Conservation (phyloP, 768 basidiomycete genomes). For the Tricholoma saponaceum region DNA sequence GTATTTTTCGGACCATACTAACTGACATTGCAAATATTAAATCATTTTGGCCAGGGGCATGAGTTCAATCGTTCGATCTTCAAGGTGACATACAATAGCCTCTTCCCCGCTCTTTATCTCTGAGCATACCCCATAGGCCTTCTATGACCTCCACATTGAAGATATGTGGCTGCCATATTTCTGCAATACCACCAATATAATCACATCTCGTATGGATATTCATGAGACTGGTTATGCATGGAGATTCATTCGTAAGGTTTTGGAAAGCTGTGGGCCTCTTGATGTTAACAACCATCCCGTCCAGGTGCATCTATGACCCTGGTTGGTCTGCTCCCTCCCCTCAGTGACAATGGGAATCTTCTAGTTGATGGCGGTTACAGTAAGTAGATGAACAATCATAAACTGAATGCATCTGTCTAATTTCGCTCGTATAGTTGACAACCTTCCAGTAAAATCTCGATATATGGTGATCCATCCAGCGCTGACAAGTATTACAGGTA, state of each 20-base stretch:
- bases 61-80: slow-evolving; percentile 95
- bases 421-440: slow-evolving; percentile 60
- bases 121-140: slow-evolving; percentile 45
- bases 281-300: slow-evolving; percentile 3
- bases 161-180: slow-evolving; percentile 99
- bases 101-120: neutral
- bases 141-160: slow-evolving; percentile 92
- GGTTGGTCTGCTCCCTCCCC: slow-evolving; percentile 89
- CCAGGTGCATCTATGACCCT: slow-evolving; percentile 95
- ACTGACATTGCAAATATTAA: neutral
- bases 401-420: slow-evolving; percentile 4
- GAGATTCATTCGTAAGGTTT: slow-evolving; percentile 74
- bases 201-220: slow-evolving; percentile 93
- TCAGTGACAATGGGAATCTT: slow-evolving; percentile 92
- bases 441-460: slow-evolving; percentile 61
- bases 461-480: neutral
- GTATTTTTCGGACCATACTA: slow-evolving; percentile 19
- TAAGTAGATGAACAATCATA: slow-evolving; percentile 31
- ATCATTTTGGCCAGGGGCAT: slow-evolving; percentile 61
- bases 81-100: slow-evolving; percentile 48
- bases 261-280: neutral
- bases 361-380: slow-evolving; percentile 88
- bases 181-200: slow-evolving; percentile 97
- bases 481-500: slow-evolving; percentile 46
- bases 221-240: slow-evolving; percentile 99